Evolutionary conservation across 352 stramenopile species (phyloP), one percentile per base, ranked within the genome.

Genomic region (Blastocystis sp.): DNA sequence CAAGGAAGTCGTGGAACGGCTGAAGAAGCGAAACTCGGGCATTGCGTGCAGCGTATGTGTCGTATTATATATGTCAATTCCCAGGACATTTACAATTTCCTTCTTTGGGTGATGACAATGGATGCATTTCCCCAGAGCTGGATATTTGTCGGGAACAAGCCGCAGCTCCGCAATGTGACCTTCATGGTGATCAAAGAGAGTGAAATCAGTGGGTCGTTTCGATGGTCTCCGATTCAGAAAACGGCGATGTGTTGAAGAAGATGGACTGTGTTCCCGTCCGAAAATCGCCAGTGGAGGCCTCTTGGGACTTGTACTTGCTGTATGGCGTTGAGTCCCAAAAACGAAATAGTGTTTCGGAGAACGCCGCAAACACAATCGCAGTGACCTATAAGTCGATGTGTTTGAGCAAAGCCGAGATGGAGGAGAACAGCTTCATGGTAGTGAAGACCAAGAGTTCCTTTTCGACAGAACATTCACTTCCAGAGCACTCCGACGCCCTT

Each of bases 91-190:
- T 44, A 44, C 18, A 81, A 64, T 61, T 81, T 81, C 69, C 38
- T 81, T 64, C 69, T 81, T 29, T 81, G 69, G 69, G 21, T 64
- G 27, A 63, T 81, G 4, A 64, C 69, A 0, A 59, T 81, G 69
- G 69, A 81, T 27, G 21, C 40, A 44, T 21, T 81, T 27, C 69
- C 69, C 16, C 69, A 40, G n/a, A 81, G 21, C 14, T 81, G 69
- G 69, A 64, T 81, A 36, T 81, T 81, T 65, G 53, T 81, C 4
- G 69, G 69, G 63, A 81, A 81, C 36, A 81, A 81, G 32, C 69
- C 69, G 24, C 36, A 48, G 36, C 29, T 81, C n/a, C 11, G 9
- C 16, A 81, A 81, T 48, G 69, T 81, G 14, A 81, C 69, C 8
- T 48, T 81, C 16, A 40, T 81, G 16, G 29, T 64, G 4, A 29